Evolutionary conservation across 78 protist genomes (phyloP).

Genomic region (Guillardia theta): DNA sequence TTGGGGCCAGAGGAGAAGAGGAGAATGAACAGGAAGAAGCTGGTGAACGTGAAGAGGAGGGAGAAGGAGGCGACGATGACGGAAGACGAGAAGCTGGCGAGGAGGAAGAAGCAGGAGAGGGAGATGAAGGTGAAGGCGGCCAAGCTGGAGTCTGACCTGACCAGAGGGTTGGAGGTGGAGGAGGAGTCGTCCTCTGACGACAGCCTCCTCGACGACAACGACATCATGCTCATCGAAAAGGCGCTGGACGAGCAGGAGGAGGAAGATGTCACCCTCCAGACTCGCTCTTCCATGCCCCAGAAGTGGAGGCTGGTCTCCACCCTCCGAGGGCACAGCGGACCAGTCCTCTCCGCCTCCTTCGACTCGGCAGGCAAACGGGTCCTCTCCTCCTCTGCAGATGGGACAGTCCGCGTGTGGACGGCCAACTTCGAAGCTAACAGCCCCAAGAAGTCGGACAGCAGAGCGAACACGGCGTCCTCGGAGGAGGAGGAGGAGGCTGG

Average conservation of each 20-base stretch:
- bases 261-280: not conserved
- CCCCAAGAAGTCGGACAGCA: not conserved
- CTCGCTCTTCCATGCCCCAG: not conserved
- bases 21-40: not conserved
- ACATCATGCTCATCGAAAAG: not conserved
- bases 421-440: not conserved
- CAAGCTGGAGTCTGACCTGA: not conserved
- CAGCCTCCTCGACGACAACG: not conserved
- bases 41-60: not conserved
- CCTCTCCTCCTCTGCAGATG: not conserved
- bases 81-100: not conserved
- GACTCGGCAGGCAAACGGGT: not conserved
- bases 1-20: not conserved
- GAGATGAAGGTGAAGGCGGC: not conserved
- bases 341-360: not conserved
- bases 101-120: not conserved
- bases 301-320: not conserved
- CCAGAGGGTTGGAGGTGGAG: not conserved
- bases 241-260: not conserved
- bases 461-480: not conserved
- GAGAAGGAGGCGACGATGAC: not conserved
- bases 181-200: not conserved
- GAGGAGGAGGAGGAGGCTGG: not conserved
- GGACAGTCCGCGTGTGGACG: not conserved
- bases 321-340: not conserved